Base-by-base conservation (phyloP, 495 filamentous ascomycete species). In the Lentithecium fluviatile region DNA sequence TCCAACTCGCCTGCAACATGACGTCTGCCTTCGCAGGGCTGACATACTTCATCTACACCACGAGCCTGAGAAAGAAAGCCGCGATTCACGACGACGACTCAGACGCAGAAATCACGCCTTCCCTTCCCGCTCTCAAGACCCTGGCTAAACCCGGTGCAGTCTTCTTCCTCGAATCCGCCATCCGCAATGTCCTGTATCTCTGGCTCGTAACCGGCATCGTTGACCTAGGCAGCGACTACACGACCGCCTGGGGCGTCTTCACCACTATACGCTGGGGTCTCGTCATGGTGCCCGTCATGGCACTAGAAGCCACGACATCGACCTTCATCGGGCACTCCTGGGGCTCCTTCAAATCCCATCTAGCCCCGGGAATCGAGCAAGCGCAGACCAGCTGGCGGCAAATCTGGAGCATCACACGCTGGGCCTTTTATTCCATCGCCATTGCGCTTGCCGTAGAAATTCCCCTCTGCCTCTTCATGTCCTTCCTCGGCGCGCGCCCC, bases 231-330 rank as follows among this genome's bases (percentile, higher is more conserved):
- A 64, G 72, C 0, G 77, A 82, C 24, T 90, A 89, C 71, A 83
- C 84, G 1, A 89, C 87, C 2, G 86, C 87, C 1, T 90, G 86
- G 87, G 82, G 85, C 13, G 75, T 89, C 37, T 90, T 91, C 75
- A 88, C 81, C 59, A 89, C 86, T 0, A 88, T 91, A 58, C 79
- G 87, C n/a, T 90, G 86, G 87, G 86, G 88, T 0, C 72, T 91
- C 3, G 76, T 89, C 26, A 91, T 89, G 88, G 85, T 90, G 0
- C 86, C 87, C 0, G 87, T 89, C 0, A 80, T 83, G 55, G 76
- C 86, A 0, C 69, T 90, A 8, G 86, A 91, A 66, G 81, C 83
- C 7, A 85, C 86, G 0, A 74, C 83, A 1, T 74, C 85, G 3
- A 75, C 85, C 0, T 89, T 89, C 66, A 75, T 89, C 25, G 85